These are phyloP conservation scores for Leptodontidium sp. DNA, from an alignment of 2,329 filamentous ascomycete species.

Conservation along the genomic window DNA sequence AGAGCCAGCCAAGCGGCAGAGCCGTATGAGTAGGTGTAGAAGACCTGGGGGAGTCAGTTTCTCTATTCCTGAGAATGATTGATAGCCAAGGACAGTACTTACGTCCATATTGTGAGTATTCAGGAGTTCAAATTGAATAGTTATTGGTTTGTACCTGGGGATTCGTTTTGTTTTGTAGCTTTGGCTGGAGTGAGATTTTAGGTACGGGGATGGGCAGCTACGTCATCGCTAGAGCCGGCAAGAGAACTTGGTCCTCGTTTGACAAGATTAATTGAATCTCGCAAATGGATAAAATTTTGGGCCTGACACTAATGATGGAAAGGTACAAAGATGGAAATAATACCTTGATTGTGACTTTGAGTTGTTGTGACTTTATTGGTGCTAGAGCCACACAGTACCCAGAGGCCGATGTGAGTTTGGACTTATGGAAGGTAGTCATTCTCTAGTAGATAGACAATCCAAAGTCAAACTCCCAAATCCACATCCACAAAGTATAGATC, in stretches of 20 bases:
- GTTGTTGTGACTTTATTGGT: no score
- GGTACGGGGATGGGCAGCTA: neutral
- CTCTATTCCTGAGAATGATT: neutral
- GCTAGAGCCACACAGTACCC: no score
- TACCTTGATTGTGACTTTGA: neutral
- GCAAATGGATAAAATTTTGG: neutral
- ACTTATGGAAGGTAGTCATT: no score
- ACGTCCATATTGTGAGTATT: slow-evolving; percentile 20
- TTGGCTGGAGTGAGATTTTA: neutral
- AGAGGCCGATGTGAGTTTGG: no score
- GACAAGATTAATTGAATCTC: neutral
- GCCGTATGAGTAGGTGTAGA: slow-evolving; percentile 59
- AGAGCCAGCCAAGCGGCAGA: slow-evolving; percentile 58
- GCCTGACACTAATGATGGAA: no score
- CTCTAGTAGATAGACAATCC: no score
- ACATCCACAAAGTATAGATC: neutral
- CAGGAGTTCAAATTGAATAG: neutral
- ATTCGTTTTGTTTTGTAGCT: slow-evolving; percentile 8
- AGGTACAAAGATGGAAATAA: neutral
- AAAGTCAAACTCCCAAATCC: neutral
- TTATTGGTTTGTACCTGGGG: neutral
- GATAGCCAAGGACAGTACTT: neutral
- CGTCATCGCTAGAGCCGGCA: slow-evolving; percentile 3
- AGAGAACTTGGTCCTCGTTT: neutral
- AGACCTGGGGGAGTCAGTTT: slow-evolving; percentile 49